These are phyloP conservation scores for Phytophthora tentaculata DNA, from an alignment of 352 stramenopile species.

Conservation along the genomic window DNA sequence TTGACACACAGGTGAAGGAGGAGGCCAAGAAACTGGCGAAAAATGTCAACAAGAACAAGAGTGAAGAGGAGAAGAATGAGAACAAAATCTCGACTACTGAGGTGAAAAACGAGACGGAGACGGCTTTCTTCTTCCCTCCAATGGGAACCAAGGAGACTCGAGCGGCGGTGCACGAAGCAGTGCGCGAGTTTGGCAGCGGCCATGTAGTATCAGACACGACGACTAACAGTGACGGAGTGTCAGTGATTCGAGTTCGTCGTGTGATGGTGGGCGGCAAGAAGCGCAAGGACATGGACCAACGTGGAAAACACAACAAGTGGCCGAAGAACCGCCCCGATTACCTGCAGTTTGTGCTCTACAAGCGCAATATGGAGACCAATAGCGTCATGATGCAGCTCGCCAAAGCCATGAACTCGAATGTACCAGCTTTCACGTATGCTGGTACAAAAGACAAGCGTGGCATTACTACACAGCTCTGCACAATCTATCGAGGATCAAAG, in stretches of 20 bases:
- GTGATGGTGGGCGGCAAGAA: slow-evolving; percentile 88
- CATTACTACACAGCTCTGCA: slow-evolving; percentile 96
- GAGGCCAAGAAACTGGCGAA: slow-evolving; percentile 29
- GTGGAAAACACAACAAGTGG: slow-evolving; percentile 46
- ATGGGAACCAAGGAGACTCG: slow-evolving; percentile 88
- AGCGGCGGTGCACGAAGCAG: slow-evolving; percentile 81
- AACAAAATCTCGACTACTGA: slow-evolving; percentile 4
- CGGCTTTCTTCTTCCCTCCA: slow-evolving; percentile 71
- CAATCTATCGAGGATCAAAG: slow-evolving; percentile 81
- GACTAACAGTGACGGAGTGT: slow-evolving; percentile 63
- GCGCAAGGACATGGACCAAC: slow-evolving; percentile 80
- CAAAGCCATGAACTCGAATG: slow-evolving; percentile 73
- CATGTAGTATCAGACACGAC: slow-evolving; percentile 88
- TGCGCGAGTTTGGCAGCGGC: slow-evolving; percentile 74
- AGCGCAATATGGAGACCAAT: slow-evolving; percentile 96
- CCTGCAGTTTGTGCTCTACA: slow-evolving; percentile 96
- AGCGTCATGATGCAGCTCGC: slow-evolving; percentile 84
- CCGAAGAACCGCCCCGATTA: slow-evolving; percentile 86
- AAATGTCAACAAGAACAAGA: slow-evolving; percentile 28
- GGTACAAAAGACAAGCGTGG: slow-evolving; percentile 98
- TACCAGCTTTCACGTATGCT: slow-evolving; percentile 90
- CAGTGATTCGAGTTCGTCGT: slow-evolving; percentile 80
- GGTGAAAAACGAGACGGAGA: slow-evolving; percentile 28
- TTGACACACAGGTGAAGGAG: slow-evolving; percentile 43
- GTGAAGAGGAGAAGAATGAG: slow-evolving; percentile 8